phyloP scores from a whole-genome alignment of 1,284 basidiomycete genomes.

The Phylloporus sp. region DNA sequence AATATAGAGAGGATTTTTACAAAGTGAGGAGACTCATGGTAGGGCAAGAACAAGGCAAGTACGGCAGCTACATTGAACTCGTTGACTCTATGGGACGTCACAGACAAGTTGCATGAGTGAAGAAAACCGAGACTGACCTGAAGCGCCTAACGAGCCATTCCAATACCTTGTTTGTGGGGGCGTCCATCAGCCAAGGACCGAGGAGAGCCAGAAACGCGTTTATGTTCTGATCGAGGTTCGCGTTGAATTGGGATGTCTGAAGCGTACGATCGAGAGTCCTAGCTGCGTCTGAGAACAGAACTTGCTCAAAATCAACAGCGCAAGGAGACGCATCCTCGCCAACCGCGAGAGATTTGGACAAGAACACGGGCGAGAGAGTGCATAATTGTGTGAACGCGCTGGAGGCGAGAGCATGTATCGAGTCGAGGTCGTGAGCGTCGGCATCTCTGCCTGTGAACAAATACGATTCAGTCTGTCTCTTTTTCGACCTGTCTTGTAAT shows the following conservation, averaged over 20 bases:
- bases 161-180: conserved; percentile 84
- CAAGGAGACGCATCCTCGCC: conserved; percentile 22
- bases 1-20: conserved; percentile 91
- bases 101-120: not conserved
- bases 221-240: conserved; percentile 63
- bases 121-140: conserved; percentile 55
- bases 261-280: conserved; percentile 85
- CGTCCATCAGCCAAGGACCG: conserved; percentile 82
- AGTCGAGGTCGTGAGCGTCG: conserved; percentile 83
- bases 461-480: conserved; percentile 72
- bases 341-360: conserved; percentile 14
- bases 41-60: conserved; percentile 88
- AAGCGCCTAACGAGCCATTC: conserved; percentile 97
- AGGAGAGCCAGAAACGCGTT: conserved; percentile 72
- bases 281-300: conserved; percentile 84
- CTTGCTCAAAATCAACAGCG: conserved; percentile 64
- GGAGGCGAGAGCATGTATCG: conserved; percentile 82
- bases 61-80: conserved; percentile 91
- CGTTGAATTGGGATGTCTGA: conserved; percentile 67
- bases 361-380: conserved; percentile 62
- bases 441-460: conserved; percentile 87
- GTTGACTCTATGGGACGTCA: conserved; percentile 65
- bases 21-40: conserved; percentile 95
- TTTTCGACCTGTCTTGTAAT: conserved; percentile 67
- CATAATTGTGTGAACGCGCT: conserved; percentile 85